These are phyloP conservation scores for Aspergillus bertholletiae DNA, from an alignment of 495 filamentous ascomycete genomes.

Conservation along the genomic window DNA sequence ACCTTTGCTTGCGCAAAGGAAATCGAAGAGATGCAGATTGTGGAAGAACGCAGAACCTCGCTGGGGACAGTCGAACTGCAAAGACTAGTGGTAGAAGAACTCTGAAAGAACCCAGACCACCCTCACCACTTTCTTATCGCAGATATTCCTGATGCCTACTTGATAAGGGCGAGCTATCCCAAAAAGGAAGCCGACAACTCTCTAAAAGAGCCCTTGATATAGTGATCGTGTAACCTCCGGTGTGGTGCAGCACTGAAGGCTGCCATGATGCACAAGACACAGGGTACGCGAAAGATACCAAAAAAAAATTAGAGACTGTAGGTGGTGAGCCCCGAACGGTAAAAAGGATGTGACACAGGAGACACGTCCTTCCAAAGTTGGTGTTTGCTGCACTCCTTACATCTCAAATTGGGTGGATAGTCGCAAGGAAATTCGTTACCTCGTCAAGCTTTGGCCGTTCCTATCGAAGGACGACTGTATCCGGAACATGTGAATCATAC, in stretches of 20 bases:
- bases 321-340: neutral
- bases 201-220: neutral
- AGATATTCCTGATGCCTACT: neutral
- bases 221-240: neutral
- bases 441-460: constrained; percentile 23
- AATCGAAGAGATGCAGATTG: neutral
- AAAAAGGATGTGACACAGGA: neutral
- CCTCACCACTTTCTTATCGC: neutral
- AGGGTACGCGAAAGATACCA: constrained; percentile 1
- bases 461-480: constrained; percentile 6
- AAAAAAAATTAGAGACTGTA: constrained; percentile 4
- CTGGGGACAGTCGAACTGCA: neutral
- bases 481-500: constrained; percentile 47
- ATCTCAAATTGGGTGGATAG: constrained; percentile 10
- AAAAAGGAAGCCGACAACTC: neutral
- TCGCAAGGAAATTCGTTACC: constrained; percentile 37
- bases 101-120: neutral
- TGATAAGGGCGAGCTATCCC: neutral
- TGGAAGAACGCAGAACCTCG: constrained; percentile 3
- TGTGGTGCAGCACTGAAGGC: neutral
- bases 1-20: neutral
- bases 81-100: neutral
- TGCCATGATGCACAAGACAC: neutral
- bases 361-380: constrained; percentile 2
- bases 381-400: constrained; percentile 6